Evolutionary conservation across 495 filamentous ascomycete genomes (phyloP), one percentile per base, ranked within the genome.

Genomic region (Oleoguttula mirabilis): DNA sequence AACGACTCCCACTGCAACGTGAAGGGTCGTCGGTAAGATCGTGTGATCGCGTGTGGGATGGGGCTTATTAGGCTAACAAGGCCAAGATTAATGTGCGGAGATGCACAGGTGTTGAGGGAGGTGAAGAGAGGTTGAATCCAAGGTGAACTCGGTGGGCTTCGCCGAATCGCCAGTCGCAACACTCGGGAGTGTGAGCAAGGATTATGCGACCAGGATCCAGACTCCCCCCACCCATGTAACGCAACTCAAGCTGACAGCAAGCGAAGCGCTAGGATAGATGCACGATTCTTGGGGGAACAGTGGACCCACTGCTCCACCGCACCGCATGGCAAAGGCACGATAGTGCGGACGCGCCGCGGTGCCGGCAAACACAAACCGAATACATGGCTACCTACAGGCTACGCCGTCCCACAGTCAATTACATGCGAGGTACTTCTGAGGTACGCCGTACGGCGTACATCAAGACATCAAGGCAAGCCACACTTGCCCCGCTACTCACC

Each of bases 51-150:
- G n/a, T n/a, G n/a, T n/a, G n/a, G n/a, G n/a, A n/a, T n/a, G n/a
- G n/a, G n/a, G n/a, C n/a, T n/a, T n/a, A n/a, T n/a, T 24, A 41
- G 11, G 20, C 17, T 31, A 20, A 17, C 11, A n/a, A 11, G 14
- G 20, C 23, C 24, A 10, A 22, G 39, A 41, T 15, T 3, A 25
- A 32, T 25, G 12, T 15, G 36, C 19, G 19, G 4, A 2, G 39
- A 32, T 19, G 24, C 2, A 14, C 11, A 8, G 24, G 39, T 32
- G 28, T 6, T 32, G 24, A 22, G 8, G 8, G 19, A n/a, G 21
- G 17, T 4, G 21, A n/a, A 22, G 12, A 15, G 8, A 7, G 39
- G 39, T 41, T 41, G 39, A 41, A 41, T 25, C 39, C 20, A 41
- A 41, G 39, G 21, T 32, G 36, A 7, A 19, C 27, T 17, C 15